A percentile compares a stretch with the other conserved stretches of the same genome.
These are phyloP conservation scores for Blastobotrys serpentis DNA, from an alignment of 1,139 yeast genomes.

Conservation along the genomic window DNA sequence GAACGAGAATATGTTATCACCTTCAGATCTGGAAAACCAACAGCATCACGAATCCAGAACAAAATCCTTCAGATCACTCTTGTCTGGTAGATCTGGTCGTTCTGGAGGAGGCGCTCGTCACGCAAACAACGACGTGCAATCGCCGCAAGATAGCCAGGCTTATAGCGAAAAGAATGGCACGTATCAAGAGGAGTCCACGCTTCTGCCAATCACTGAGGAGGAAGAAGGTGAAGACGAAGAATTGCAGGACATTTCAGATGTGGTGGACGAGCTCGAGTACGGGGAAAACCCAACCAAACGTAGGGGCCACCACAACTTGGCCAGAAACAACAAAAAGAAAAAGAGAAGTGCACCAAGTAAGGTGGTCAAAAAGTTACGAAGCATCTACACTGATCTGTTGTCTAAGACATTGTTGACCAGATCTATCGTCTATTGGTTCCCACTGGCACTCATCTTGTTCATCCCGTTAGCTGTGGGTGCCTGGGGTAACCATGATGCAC, in stretches of 20 bases:
- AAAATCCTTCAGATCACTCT: slow-evolving; percentile 21
- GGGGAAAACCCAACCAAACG: slow-evolving; percentile 19
- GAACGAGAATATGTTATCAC: not conserved
- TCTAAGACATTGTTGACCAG: slow-evolving; percentile 37
- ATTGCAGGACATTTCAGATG: slow-evolving; percentile 33
- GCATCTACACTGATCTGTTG: slow-evolving; percentile 30
- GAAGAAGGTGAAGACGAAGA: slow-evolving; percentile 30
- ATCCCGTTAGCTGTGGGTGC: slow-evolving; percentile 44
- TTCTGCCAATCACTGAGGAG: slow-evolving; percentile 22
- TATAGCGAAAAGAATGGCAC: slow-evolving; percentile 7
- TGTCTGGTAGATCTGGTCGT: slow-evolving; percentile 19
- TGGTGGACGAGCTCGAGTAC: slow-evolving; percentile 28
- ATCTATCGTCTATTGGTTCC: slow-evolving; percentile 40
- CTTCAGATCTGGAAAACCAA: slow-evolving; percentile 6
- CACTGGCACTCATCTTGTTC: slow-evolving; percentile 40
- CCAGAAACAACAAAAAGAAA: slow-evolving; percentile 18
- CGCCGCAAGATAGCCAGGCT: too few relatives aligned
- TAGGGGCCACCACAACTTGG: slow-evolving; percentile 23
- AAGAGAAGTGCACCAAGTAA: slow-evolving; percentile 21
- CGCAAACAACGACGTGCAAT: too few relatives aligned
- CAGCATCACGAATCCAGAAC: slow-evolving; percentile 9
- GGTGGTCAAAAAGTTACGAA: slow-evolving; percentile 28
- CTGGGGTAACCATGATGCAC: slow-evolving; percentile 36
- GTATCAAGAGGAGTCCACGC: slow-evolving; percentile 8
- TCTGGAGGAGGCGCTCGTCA: too few relatives aligned